Base-by-base conservation (phyloP, 257 asterid species). In the Lycium ferocissimum region DNA sequence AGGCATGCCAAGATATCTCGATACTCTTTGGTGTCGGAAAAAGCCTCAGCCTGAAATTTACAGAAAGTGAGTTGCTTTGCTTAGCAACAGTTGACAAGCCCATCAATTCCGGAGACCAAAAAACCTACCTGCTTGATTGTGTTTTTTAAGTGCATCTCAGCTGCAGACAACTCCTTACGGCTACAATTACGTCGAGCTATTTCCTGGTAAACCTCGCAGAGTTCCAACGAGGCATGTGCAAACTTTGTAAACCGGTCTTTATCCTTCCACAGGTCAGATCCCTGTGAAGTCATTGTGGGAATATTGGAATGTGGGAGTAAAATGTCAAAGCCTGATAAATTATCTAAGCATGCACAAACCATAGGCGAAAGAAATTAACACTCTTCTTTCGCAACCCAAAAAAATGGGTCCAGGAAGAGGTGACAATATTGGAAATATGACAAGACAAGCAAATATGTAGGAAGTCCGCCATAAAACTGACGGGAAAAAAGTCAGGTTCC, bases 131-230 rank as follows among this genome's bases (percentile, higher is more conserved):
- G 99, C 88, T 94, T 94, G 5, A 93, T 88, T 56, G 93, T 87
- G 91, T 86, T 93, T 90, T 95, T 96, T 75, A 95, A 81, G 89
- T 93, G 99, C 99, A 92, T 94, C 90, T 95, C 98, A 9, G 99
- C 97, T 26, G 98, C 91, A 86, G 87, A 87, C 65, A 96, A 88
- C 87, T 95, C 98, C 86, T 87, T 86, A 13, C 89, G 89, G 67
- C 92, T 91, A 84, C 87, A 86, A 82, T 85, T 91, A 20, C 71
- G 80, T 83, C 20, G 78, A 53, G 95, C 89, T 87, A 92, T 87
- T 87, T 93, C 95, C 86, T 85, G 89, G 89, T 95, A 94, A 66
- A 93, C 94, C 89, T 89, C 89, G 37, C 97, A 95, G 17, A 96
- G 98, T 71, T 93, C 97, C 89, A 96, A 83, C 1, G 98, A 96